Conservation (phyloP, 2,329 filamentous ascomycete species). For the Uncinocarpus reesii region DNA sequence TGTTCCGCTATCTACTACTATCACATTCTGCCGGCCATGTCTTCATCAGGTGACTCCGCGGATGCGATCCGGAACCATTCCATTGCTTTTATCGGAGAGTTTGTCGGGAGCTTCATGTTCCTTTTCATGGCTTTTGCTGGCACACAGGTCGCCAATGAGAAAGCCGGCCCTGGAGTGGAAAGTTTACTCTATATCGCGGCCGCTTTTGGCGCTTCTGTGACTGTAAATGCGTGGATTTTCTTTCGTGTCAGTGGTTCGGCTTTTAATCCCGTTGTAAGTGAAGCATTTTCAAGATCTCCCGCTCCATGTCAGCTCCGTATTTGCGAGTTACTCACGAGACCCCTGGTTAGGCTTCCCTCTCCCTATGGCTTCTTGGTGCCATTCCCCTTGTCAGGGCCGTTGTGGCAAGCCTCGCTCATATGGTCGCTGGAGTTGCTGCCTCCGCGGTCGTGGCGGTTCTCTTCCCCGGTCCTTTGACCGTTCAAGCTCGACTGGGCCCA, state of each 20-base stretch:
- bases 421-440: conserved; percentile 50
- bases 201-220: conserved; percentile 39
- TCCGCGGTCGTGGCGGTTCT: conserved; percentile 48
- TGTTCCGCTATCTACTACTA: neutral
- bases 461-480: conserved; percentile 48
- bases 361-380: conserved; percentile 49
- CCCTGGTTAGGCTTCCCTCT: conserved; percentile 43
- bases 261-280: conserved; percentile 42
- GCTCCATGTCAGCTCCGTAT: neutral
- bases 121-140: conserved; percentile 42
- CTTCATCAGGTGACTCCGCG: neutral
- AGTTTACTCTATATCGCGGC: conserved; percentile 36
- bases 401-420: conserved; percentile 47
- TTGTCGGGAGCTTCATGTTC: conserved; percentile 44
- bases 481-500: conserved; percentile 47
- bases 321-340: neutral
- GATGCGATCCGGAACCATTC: conserved; percentile 34
- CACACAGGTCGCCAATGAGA: conserved; percentile 38
- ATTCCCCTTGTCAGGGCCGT: conserved; percentile 45
- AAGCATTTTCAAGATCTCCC: neutral
- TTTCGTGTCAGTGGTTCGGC: conserved; percentile 43
- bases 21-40: neutral
- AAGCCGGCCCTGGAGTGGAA: conserved; percentile 17
- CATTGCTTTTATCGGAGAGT: conserved; percentile 42
- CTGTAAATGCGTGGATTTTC: conserved; percentile 47